These are phyloP conservation scores for Torrubiellomyces zombiae DNA, from an alignment of 2,329 filamentous ascomycete genomes.

Conservation along the genomic window DNA sequence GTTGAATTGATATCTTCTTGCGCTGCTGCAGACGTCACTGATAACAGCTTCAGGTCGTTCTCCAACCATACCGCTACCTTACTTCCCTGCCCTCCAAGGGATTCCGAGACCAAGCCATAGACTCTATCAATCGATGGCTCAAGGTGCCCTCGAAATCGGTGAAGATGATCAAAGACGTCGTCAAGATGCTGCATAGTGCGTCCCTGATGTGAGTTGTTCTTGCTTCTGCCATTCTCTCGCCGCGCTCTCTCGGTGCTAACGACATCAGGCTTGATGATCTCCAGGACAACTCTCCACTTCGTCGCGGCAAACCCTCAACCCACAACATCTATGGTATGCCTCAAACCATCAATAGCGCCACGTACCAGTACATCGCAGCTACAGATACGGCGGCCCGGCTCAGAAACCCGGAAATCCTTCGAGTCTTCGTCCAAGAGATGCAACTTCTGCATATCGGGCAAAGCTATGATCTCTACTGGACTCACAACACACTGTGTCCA, in stretches of 20 bases:
- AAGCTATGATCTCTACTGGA: conserved; percentile 76
- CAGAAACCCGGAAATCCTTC: too few species aligned
- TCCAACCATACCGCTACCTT: too few species aligned
- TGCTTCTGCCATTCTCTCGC: too few species aligned
- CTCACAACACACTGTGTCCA: conserved; percentile 61
- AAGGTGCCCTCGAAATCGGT: conserved; percentile 50
- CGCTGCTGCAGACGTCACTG: too few species aligned
- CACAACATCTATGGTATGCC: conserved; percentile 31
- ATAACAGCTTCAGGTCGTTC: too few species aligned
- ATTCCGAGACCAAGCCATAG: too few species aligned
- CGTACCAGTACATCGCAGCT: too few species aligned
- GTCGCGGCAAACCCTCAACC: conserved; percentile 28
- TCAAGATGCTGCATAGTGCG: conserved; percentile 59
- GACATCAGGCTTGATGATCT: conserved; percentile 34
- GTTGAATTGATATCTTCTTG: too few species aligned
- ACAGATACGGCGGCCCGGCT: too few species aligned
- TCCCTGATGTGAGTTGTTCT: conserved; percentile 5
- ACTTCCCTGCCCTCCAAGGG: too few species aligned
- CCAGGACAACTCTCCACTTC: conserved; percentile 28
- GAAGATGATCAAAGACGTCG: conserved; percentile 52
- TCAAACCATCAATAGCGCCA: conserved; percentile 34
- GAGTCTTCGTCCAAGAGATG: conserved; percentile 64
- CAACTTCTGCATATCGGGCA: conserved; percentile 66
- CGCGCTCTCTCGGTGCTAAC: conserved; percentile 13
- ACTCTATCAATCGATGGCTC: conserved; percentile 61